Evolutionary conservation across 495 filamentous ascomycete genomes (phyloP).

Genomic region (Xylaria scruposa): DNA sequence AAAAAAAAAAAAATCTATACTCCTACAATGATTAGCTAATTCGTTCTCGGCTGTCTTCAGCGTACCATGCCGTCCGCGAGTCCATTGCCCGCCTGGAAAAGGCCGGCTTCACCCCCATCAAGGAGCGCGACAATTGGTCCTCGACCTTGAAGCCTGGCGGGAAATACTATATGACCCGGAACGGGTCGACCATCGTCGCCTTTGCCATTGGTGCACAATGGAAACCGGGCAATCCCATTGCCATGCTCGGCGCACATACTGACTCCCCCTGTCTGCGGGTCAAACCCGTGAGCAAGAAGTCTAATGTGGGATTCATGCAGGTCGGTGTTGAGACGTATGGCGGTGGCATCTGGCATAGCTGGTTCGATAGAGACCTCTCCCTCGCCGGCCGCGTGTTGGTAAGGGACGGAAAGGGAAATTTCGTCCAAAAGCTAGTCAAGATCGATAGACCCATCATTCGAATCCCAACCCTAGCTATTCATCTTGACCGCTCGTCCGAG

Average conservation of each 20-base stretch:
- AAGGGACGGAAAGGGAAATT: constrained; percentile 72
- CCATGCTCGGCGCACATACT: constrained; percentile 96
- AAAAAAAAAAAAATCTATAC: no score
- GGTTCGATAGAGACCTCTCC: constrained; percentile 95
- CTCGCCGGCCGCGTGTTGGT: constrained; percentile 90
- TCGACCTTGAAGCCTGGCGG: constrained; percentile 81
- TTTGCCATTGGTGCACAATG: constrained; percentile 93
- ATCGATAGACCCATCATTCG: constrained; percentile 89
- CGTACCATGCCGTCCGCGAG: constrained; percentile 90
- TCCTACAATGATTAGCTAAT: constrained; percentile 29
- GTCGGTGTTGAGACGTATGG: constrained; percentile 97
- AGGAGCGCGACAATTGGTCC: constrained; percentile 91
- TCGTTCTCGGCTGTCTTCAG: constrained; percentile 51
- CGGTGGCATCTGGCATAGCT: constrained; percentile 80
- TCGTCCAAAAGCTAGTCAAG: constrained; percentile 86
- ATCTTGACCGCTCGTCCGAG: constrained; percentile 81
- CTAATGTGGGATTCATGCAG: constrained; percentile 84
- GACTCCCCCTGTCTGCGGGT: constrained; percentile 90
- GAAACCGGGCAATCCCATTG: constrained; percentile 91
- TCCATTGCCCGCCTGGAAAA: constrained; percentile 74
- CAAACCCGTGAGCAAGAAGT: constrained; percentile 92
- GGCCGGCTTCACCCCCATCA: constrained; percentile 86
- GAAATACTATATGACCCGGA: constrained; percentile 95
- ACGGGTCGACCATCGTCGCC: constrained; percentile 90
- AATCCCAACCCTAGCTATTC: constrained; percentile 91